Evolutionary conservation across 2,329 filamentous ascomycete genomes (phyloP).

Genomic region (Delphinella strobiligena): DNA sequence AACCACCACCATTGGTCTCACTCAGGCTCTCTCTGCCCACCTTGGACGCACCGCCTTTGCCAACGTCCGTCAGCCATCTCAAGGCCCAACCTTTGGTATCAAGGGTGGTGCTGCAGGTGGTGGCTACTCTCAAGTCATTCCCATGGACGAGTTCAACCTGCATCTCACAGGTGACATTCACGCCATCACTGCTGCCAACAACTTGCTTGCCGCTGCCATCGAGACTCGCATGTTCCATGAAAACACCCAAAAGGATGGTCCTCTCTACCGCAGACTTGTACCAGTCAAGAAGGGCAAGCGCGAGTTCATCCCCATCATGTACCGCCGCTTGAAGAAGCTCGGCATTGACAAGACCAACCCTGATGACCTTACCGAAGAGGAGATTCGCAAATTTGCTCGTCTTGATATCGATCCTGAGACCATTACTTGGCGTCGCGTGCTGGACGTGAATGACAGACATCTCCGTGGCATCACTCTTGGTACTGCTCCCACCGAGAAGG

Average conservation of each 20-base stretch:
- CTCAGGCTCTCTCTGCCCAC: constrained; percentile 83
- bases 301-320: constrained; percentile 80
- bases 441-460: constrained; percentile 96
- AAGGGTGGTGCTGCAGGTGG: constrained; percentile 96
- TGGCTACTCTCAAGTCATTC: constrained; percentile 97
- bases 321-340: constrained; percentile 85
- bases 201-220: constrained; percentile 87
- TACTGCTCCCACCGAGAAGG: constrained; percentile 80
- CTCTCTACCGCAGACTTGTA: constrained; percentile 78
- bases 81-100: constrained; percentile 96
- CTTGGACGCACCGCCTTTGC: constrained; percentile 81
- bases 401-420: constrained; percentile 94
- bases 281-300: constrained; percentile 83
- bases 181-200: constrained; percentile 93
- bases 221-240: constrained; percentile 99
- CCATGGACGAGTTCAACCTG: constrained; percentile 99
- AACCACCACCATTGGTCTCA: constrained; percentile 90
- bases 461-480: constrained; percentile 82
- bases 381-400: constrained; percentile 78
- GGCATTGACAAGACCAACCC: constrained; percentile 94
- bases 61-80: constrained; percentile 92
- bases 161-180: constrained; percentile 97
- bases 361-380: constrained; percentile 78
- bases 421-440: constrained; percentile 90
- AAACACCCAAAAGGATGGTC: constrained; percentile 79